Base-by-base conservation (phyloP, 2,329 filamentous ascomycete species). In the Verticillium alfalfae region DNA sequence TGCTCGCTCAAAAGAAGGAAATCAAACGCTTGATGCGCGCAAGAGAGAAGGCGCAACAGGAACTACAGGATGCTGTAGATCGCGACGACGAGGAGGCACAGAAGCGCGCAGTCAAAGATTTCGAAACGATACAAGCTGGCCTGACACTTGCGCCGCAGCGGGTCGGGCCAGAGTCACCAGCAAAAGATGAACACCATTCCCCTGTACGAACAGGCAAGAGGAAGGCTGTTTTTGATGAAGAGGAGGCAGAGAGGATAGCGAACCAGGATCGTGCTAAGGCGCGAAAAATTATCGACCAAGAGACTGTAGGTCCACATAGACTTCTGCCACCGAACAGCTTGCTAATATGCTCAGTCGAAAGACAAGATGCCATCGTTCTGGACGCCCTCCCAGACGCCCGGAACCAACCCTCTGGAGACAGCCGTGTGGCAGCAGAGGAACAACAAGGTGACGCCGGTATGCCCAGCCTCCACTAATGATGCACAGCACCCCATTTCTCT, bases 1-100 rank as follows among this genome's bases (percentile, higher is more conserved):
- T 99, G n/a, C 82, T 98, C 1, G 85, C 92, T 1, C 94, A 99
- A 75, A 89, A 92, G 68, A 91, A 93, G 77, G 95, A 98, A 72
- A 93, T 96, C 66, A 95, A 93, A 73, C 86, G 95, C 0, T 72
- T 91, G 2, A 91, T 92, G 64, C 89, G 86, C 67, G 82, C 84
- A 26, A 81, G 84, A 22, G 87, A 88, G 66, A 78, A 83, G 36
- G 84, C 86, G 34, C 79, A 82, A 64, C 81, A 84, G 60, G 89
- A 93, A 34, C 79, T 82, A 7, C 80, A 82, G 5, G 88, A 90
- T 63, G 82, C 84, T 3, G 80, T 81, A 60, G 80, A 80, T 5
- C 77, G 84, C 9, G 81, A 86, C 57, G 86, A 93, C 18, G 88
- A 87, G 56, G 90, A 95, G 73, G 90, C 88, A 3, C 82, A 84